Evolutionary conservation across 805 yeast species (phyloP), one percentile per base, ranked within the genome.

Genomic region (Candida suzukii): DNA sequence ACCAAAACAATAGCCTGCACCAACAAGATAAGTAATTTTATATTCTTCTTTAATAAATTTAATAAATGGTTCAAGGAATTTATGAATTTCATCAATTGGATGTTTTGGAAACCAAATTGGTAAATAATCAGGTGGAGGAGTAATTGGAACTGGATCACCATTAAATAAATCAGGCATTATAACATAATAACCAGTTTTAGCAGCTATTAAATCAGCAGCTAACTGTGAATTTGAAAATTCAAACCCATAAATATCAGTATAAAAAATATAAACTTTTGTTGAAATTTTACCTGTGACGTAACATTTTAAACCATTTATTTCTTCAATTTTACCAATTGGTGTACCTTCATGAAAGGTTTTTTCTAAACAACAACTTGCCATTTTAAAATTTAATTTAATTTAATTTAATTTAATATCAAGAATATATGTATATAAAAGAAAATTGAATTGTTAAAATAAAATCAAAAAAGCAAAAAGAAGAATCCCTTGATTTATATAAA

Each of bases 1-100:
- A 57, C 96, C 96, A 48, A 69, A 88, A 64, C 96, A 88, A 67
- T 87, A 79, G 20, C 96, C 96, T 43, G 82, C 63, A 18, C 76
- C 75, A 34, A 73, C 78, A 19, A 82, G 45, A 48, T 68, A 76
- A 40, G 66, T 58, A 16, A 76, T 74, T n/a, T 62, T 62, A 41
- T 61, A 57, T 42, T 71, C 73, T 22, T 56, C 51, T 45, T 65
- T 73, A 42, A 83, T 60, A 9, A 53, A 54, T 2, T 56, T 51
- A 44, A 82, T 53, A 50, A 73, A 83, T 4, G 58, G 60, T 29
- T 70, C 70, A 34, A 77, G 72, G 34, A 78, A 57, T 16, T 75
- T 74, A 28, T 52, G 52, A 16, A 80, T 72, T 27, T 62, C 57
- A n/a, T 69, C 78, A 33, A 53, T 56, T n/a, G 59, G 43, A 40